Evolutionary conservation across 495 filamentous ascomycete genomes (phyloP), one percentile per base, ranked within the genome.

Genomic region (Penicillium taxi): DNA sequence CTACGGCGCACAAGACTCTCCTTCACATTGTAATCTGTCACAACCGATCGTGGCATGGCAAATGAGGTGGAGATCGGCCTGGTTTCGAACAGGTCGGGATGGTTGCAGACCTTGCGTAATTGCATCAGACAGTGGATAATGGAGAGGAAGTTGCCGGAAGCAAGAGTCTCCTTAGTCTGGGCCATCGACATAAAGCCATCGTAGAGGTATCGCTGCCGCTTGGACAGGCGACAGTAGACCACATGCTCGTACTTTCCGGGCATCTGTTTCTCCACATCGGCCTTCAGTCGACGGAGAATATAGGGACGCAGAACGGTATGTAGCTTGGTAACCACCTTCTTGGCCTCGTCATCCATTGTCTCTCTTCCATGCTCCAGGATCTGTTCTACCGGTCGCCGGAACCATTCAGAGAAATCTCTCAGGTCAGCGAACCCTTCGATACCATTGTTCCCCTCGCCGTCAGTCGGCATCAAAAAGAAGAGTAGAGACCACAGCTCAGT

Each of bases 81-180:
- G n/a, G 91, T 93, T 45, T 96, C 84, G 53, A 99, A 99, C 9
- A 96, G 74, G 65, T 99, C 93, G 0, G 93, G 93, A 53, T 99
- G 93, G 48, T 96, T 96, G 70, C 93, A 99, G 27, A 99, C 93
- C 56, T 96, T 95, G 15, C 93, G 80, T 19, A 99, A 72, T 55
- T 94, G 89, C 91, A 99, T 94, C 27, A 99, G 66, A 61, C 93
- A 96, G 59, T 94, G 95, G 59, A 96, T 96, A 54, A 96, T 95
- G 6, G 85, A 94, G 46, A 96, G 77, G 55, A 95, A 95, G 49
- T 96, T 99, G 13, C 93, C 93, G 1, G 86, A 94, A n/a, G 84
- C 74, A 9, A 96, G 71, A 0, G 85, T 94, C 47, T 85, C 78
- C 40, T 84, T 78, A 0, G 93, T 96, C 42, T 94, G 82, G 2